Conservation (phyloP, 1,139 yeast genomes). For the Kluyveromyces marxianus region DNA sequence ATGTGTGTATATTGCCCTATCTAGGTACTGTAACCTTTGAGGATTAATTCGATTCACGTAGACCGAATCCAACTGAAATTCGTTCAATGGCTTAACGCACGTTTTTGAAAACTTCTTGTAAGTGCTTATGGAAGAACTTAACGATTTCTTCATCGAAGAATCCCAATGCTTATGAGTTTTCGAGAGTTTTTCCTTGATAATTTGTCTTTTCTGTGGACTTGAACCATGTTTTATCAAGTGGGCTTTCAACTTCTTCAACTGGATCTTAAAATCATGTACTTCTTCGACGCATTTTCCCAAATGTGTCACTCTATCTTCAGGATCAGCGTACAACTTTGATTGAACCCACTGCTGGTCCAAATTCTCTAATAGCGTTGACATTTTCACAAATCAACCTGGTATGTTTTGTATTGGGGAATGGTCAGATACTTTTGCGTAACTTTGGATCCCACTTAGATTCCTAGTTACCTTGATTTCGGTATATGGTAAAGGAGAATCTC, state of each 20-base stretch:
- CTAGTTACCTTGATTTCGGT: too few relatives aligned
- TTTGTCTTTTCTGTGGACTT: conserved; percentile 18
- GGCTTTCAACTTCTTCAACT: conserved; percentile 27
- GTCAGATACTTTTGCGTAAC: neutral
- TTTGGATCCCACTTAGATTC: neutral
- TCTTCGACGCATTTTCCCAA: conserved; percentile 21
- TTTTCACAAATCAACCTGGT: neutral
- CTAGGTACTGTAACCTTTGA: conserved; percentile 16
- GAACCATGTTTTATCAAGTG: conserved; percentile 26
- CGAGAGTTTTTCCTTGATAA: conserved; percentile 24
- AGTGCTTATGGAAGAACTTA: conserved; percentile 23
- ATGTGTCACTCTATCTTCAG: conserved; percentile 11
- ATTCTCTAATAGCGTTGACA: conserved; percentile 16
- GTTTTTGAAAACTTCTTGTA: conserved; percentile 32
- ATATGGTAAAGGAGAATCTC: too few relatives aligned
- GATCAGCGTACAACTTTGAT: conserved; percentile 15
- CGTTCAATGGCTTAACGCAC: conserved; percentile 30
- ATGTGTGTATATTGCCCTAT: conserved; percentile 24
- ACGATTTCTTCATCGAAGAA: conserved; percentile 20
- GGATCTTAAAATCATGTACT: conserved; percentile 26
- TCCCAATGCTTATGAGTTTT: conserved; percentile 29
- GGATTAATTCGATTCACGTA: conserved; percentile 33
- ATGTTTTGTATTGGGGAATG: too few relatives aligned
- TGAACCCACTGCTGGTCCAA: conserved; percentile 14
- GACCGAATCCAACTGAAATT: conserved; percentile 32